phyloP scores from a whole-genome alignment of 805 yeast species.

The Kazachstania martiniae region DNA sequence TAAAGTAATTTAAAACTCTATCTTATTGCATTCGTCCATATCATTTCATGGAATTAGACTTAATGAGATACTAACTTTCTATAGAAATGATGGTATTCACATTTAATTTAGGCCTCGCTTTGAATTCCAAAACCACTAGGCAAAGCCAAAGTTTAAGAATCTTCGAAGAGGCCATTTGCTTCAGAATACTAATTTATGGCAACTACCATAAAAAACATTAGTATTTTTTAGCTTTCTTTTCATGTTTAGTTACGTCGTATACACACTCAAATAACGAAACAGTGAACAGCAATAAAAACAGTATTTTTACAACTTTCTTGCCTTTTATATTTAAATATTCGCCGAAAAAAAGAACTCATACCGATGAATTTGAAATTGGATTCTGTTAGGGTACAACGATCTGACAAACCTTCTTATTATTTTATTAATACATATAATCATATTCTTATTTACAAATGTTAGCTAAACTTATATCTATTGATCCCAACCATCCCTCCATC shows the following conservation, averaged over 20 bases:
- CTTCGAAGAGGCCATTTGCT: slow-evolving; percentile 35
- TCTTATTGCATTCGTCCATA: slow-evolving; percentile 4
- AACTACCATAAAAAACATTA: not conserved
- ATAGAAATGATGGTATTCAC: slow-evolving; percentile 4
- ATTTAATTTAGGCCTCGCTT: slow-evolving; percentile 35
- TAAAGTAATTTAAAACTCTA: slow-evolving; percentile 2
- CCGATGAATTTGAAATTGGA: no score
- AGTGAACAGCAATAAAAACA: no score
- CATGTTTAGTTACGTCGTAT: no score
- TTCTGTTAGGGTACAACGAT: no score
- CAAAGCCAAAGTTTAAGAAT: slow-evolving; percentile 28
- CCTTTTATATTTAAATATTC: no score
- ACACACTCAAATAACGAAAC: no score
- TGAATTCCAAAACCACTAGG: slow-evolving; percentile 34
- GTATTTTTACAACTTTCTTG: no score
- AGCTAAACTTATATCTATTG: slow-evolving; percentile 3
- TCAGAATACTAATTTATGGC: not conserved
- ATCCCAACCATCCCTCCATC: slow-evolving; percentile 96
- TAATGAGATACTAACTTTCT: slow-evolving; percentile 12
- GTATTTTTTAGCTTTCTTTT: no score
- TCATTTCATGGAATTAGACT: slow-evolving; percentile 9
- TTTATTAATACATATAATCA: no score
- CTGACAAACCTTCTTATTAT: no score
- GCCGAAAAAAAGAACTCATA: no score
- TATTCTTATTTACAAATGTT: no score